phyloP scores from a whole-genome alignment of 176 grass and related monocot genomes.

The Cenchrus americanus region DNA sequence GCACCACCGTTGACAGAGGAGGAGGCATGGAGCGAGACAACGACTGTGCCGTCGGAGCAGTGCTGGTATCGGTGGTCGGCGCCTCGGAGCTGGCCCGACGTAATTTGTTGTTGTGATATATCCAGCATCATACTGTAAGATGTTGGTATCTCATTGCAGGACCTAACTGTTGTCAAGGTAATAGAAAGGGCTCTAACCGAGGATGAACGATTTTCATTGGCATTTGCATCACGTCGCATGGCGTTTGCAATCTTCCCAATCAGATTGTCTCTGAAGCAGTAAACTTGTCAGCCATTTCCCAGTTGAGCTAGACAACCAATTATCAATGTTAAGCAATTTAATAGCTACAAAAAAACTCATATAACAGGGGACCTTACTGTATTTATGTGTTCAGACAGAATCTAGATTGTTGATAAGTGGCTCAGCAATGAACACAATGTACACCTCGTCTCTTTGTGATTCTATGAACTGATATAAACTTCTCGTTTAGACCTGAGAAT shows the following conservation, averaged over 20 bases:
- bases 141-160: conserved; percentile 48
- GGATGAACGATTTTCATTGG: conserved; percentile 80
- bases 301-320: not conserved
- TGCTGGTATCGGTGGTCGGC: conserved; percentile 34
- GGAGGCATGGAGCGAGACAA: not conserved
- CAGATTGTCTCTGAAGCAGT: conserved; percentile 72
- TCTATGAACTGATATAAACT: conserved; percentile 22
- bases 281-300: not conserved
- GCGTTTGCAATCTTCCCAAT: conserved; percentile 89
- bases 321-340: not conserved
- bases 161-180: conserved; percentile 76
- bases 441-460: conserved; percentile 23
- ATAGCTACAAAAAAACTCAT: conserved; percentile 25
- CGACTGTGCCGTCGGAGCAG: conserved; percentile 16
- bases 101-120: not conserved
- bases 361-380: not conserved
- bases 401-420: conserved; percentile 4
- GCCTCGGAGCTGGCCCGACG: not conserved
- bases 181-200: conserved; percentile 85
- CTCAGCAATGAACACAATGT: conserved; percentile 17
- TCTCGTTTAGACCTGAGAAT: too few relatives aligned
- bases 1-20: conserved; percentile 13
- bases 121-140: not conserved
- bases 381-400: conserved; percentile 5
- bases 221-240: conserved; percentile 83